phyloP scores from a whole-genome alignment of 2,329 filamentous ascomycete genomes.

The Penicillium sp. region DNA sequence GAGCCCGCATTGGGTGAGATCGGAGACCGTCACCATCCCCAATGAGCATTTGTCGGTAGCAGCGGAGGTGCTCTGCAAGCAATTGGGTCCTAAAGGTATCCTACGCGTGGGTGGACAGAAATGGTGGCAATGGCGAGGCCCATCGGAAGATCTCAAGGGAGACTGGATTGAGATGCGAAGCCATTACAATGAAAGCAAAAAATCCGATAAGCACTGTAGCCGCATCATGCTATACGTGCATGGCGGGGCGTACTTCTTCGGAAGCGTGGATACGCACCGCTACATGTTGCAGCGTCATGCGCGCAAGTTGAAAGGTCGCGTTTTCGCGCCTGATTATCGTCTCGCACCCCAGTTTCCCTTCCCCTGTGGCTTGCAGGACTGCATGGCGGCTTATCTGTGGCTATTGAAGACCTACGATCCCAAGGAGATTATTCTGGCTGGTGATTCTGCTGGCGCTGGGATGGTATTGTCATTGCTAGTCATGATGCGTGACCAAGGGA shows the following conservation, averaged over 20 bases:
- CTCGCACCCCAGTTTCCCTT: constrained; percentile 94
- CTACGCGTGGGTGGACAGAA: constrained; percentile 74
- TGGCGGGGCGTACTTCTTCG: constrained; percentile 93
- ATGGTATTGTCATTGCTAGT: constrained; percentile 83
- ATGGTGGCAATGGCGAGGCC: constrained; percentile 85
- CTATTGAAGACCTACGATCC: constrained; percentile 76
- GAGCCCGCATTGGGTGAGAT: constrained; percentile 81
- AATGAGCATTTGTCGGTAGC: constrained; percentile 64
- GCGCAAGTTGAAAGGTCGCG: constrained; percentile 84
- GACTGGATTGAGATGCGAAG: constrained; percentile 97
- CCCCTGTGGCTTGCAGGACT: constrained; percentile 88
- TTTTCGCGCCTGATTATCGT: constrained; percentile 84
- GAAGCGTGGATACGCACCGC: constrained; percentile 93
- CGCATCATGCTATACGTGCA: constrained; percentile 93
- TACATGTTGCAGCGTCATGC: constrained; percentile 98
- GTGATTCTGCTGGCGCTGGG: constrained; percentile 90
- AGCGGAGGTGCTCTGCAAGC: constrained; percentile 66
- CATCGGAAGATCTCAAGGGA: constrained; percentile 67
- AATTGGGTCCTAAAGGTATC: constrained; percentile 77
- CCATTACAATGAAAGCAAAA: constrained; percentile 73
- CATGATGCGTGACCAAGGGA: constrained; percentile 74
- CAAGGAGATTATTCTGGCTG: constrained; percentile 80
- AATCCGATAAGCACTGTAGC: constrained; percentile 58
- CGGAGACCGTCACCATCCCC: constrained; percentile 68
- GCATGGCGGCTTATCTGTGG: constrained; percentile 81